A percentile compares a stretch with the other conserved stretches of the same genome.
phyloP scores from a whole-genome alignment of 192 early-diverging fungal species.

The Dissophora globulifera region DNA sequence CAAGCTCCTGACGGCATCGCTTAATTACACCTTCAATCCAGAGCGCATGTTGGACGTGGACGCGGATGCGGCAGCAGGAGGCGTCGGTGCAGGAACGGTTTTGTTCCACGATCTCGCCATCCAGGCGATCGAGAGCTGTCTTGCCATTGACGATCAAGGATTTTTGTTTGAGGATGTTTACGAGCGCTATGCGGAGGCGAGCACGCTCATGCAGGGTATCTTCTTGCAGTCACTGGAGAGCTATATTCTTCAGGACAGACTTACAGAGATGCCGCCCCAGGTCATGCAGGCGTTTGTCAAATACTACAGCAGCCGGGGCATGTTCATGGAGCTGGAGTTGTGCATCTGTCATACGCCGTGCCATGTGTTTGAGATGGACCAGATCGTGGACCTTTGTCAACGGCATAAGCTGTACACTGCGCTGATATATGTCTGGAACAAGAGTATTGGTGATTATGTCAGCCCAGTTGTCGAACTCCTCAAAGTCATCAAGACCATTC shows the following conservation, averaged over 20 bases:
- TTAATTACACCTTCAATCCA: constrained; percentile 67
- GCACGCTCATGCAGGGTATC: constrained; percentile 52
- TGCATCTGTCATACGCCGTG: constrained; percentile 69
- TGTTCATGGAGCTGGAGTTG: constrained; percentile 59
- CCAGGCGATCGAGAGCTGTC: constrained; percentile 63
- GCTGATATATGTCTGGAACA: constrained; percentile 71
- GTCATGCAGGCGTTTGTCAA: constrained; percentile 69
- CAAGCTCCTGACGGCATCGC: constrained; percentile 60
- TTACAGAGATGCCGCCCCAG: constrained; percentile 64
- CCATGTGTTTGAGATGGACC: constrained; percentile 66
- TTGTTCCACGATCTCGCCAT: constrained; percentile 61
- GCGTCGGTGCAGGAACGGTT: constrained; percentile 51
- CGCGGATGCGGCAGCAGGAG: constrained; percentile 49
- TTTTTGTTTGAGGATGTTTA: constrained; percentile 67
- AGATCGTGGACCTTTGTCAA: constrained; percentile 66
- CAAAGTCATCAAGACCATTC: constrained; percentile 60
- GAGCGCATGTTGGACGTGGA: constrained; percentile 57
- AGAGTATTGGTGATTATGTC: constrained; percentile 68
- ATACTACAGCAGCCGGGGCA: constrained; percentile 55
- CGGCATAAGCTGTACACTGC: constrained; percentile 65
- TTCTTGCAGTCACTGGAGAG: constrained; percentile 63
- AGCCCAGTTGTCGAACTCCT: constrained; percentile 68
- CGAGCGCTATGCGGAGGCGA: constrained; percentile 62
- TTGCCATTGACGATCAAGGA: constrained; percentile 61
- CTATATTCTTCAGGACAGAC: constrained; percentile 64